Evolutionary conservation across 2,329 filamentous ascomycete species (phyloP).

Genomic region (Paecilomyces variotii): DNA sequence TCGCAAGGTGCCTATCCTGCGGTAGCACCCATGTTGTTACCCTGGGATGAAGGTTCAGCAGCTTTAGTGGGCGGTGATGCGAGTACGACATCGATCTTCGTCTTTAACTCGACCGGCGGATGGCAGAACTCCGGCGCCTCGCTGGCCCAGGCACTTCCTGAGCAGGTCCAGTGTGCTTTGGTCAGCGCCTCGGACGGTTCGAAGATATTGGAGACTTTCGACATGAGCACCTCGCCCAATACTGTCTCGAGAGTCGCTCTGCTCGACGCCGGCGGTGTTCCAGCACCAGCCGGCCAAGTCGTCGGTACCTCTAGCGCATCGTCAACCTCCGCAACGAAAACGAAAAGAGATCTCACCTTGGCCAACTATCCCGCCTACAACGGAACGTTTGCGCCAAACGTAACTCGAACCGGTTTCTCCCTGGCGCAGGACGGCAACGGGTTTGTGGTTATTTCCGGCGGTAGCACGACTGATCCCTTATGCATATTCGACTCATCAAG

Average conservation of each 20-base stretch:
- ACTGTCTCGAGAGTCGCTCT: slow-evolving; percentile 63
- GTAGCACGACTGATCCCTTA: slow-evolving; percentile 58
- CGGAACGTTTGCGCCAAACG: slow-evolving; percentile 58
- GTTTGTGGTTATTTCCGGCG: slow-evolving; percentile 70
- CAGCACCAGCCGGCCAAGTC: slow-evolving; percentile 42
- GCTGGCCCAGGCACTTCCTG: slow-evolving; percentile 53
- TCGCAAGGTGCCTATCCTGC: slow-evolving; percentile 53
- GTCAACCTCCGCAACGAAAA: slow-evolving; percentile 20
- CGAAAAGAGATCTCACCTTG: slow-evolving; percentile 49
- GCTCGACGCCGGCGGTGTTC: slow-evolving; percentile 49
- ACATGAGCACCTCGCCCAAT: slow-evolving; percentile 68
- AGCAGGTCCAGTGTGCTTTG: slow-evolving; percentile 55
- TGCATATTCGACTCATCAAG: slow-evolving; percentile 67
- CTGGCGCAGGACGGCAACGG: slow-evolving; percentile 59
- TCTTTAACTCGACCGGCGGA: slow-evolving; percentile 55
- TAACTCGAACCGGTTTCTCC: slow-evolving; percentile 59
- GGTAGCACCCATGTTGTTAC: slow-evolving; percentile 62
- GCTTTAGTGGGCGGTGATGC: slow-evolving; percentile 66
- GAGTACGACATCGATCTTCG: slow-evolving; percentile 60
- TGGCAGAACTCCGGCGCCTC: slow-evolving; percentile 63
- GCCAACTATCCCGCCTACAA: slow-evolving; percentile 73
- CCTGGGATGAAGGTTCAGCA: slow-evolving; percentile 63
- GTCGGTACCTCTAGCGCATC: slow-evolving; percentile 35
- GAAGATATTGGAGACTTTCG: slow-evolving; percentile 70
- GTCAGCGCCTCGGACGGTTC: slow-evolving; percentile 67